Evolutionary conservation across 2,329 filamentous ascomycete genomes (phyloP).

Genomic region (Aureobasidium sp.): DNA sequence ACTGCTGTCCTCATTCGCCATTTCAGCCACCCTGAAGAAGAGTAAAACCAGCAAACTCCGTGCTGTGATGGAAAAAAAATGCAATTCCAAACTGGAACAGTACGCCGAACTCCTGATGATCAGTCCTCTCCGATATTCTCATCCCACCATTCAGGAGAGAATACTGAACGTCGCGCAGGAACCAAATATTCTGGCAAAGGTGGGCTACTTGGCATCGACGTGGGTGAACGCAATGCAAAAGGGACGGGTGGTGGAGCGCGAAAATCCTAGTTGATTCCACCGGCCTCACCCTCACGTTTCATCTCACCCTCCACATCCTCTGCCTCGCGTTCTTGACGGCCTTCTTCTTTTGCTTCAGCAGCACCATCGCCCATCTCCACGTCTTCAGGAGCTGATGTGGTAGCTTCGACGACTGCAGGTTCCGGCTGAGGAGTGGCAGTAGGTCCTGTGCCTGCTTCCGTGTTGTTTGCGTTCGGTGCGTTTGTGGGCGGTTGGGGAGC

Average conservation of each 20-base stretch:
- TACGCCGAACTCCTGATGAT: background rate
- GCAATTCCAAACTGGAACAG: background rate
- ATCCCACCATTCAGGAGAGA: background rate
- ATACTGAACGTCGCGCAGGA: background rate
- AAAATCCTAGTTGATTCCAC: background rate
- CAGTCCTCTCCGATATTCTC: background rate
- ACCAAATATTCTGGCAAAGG: background rate
- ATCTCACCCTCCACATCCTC: slow-evolving; percentile 23
- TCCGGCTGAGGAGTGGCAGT: background rate
- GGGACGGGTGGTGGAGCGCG: no score
- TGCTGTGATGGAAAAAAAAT: background rate
- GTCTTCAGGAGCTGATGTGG: slow-evolving; percentile 1
- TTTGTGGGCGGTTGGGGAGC: background rate
- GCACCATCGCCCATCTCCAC: slow-evolving; percentile 10
- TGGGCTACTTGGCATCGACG: background rate
- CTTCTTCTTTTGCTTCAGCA: slow-evolving; percentile 20
- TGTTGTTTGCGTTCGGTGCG: slow-evolving; percentile 1
- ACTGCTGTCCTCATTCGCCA: background rate
- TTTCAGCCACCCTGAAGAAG: background rate
- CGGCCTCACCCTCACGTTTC: slow-evolving; percentile 11
- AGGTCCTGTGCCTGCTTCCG: background rate
- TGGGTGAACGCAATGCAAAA: background rate
- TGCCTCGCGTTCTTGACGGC: slow-evolving; percentile 20
- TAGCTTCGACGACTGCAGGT: background rate
- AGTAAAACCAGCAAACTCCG: background rate